Base-by-base conservation (phyloP, 2,329 filamentous ascomycete species). In the Delphinella strobiligena region DNA sequence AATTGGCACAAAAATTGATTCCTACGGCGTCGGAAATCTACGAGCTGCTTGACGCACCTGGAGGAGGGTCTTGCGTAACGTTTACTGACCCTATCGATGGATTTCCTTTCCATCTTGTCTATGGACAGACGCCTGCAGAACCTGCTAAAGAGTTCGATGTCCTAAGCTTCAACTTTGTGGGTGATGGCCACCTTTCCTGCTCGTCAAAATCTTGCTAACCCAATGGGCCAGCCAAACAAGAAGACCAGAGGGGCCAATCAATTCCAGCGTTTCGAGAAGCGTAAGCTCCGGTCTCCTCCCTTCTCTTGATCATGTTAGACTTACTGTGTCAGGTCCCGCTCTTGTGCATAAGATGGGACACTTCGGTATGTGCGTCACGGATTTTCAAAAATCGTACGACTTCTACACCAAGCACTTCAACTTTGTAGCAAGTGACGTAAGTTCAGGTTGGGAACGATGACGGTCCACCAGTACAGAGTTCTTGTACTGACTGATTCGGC, bases 321-420 rank as follows among this genome's bases (percentile, higher is more conserved):
- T n/a, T n/a, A n/a, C n/a, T n/a, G n/a, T n/a, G n/a, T 62, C 64
- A 0, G 67, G 67, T 4, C 66, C 67, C 2, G 67, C 67, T 0
- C 64, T 65, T 0, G 62, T 71, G 7, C 63, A 69, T 44, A 68
- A 68, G 47, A 54, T 69, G 2, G 67, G 66, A n/a, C 66, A 69
- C 47, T 69, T 66, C 48, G 67, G 67, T 0, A 52, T 63, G 30
- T n/a, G n/a, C n/a, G n/a, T n/a, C n/a, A n/a, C n/a, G n/a, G n/a
- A n/a, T n/a, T n/a, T n/a, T n/a, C n/a, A n/a, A n/a, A n/a, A n/a
- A n/a, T n/a, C n/a, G n/a, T 47, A 61, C 40, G 41, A 58, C 22
- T 69, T 64, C 56, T 70, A 71, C 51, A 67, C 63, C 1, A 47
- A 49, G 3, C 59, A 59, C 16, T 68, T 71, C 54, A 69, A 68